A percentile compares a stretch with the other conserved stretches of the same genome.
Conservation (phyloP, 306 rosid species). For the Luffa aegyptiaca region DNA sequence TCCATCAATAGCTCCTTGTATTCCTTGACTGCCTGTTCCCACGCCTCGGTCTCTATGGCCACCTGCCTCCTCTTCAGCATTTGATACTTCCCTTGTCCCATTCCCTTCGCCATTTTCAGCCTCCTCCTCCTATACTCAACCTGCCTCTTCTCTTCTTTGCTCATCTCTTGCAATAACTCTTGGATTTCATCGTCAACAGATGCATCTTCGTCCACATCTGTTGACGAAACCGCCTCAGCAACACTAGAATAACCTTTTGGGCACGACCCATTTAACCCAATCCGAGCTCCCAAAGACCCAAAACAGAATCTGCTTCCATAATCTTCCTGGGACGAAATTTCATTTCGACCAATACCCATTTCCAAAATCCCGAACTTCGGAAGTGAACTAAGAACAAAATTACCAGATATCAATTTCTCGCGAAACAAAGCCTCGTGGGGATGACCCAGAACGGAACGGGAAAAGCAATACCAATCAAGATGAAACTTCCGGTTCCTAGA, state of each 20-base stretch:
- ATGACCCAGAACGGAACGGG: slow-evolving; percentile 18
- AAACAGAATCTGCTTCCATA: slow-evolving; percentile 8
- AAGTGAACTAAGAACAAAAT: slow-evolving; percentile 13
- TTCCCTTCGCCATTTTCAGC: slow-evolving; percentile 19
- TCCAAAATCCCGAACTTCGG: slow-evolving; percentile 5
- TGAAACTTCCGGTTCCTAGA: slow-evolving; percentile 16
- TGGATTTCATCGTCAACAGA: slow-evolving; percentile 32
- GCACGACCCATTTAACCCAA: slow-evolving; percentile 15
- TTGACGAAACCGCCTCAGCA: slow-evolving; percentile 61
- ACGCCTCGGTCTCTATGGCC: slow-evolving; percentile 68
- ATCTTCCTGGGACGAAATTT: neutral
- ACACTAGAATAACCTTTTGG: slow-evolving; percentile 46
- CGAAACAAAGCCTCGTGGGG: slow-evolving; percentile 5
- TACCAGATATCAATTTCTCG: slow-evolving; percentile 11
- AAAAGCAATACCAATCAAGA: slow-evolving; percentile 13
- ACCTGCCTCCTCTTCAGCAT: slow-evolving; percentile 63
- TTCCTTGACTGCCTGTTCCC: slow-evolving; percentile 77
- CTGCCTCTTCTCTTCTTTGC: slow-evolving; percentile 35
- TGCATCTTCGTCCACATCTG: slow-evolving; percentile 58
- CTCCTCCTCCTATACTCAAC: slow-evolving; percentile 14
- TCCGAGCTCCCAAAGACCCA: slow-evolving; percentile 14
- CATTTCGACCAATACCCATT: slow-evolving; percentile 13
- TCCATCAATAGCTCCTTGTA: slow-evolving; percentile 77
- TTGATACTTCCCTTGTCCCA: slow-evolving; percentile 30
- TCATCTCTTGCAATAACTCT: slow-evolving; percentile 43